A percentile compares a stretch with the other conserved stretches of the same genome.
phyloP scores from a whole-genome alignment of 768 basidiomycete genomes.

The Asterophora parasitica region DNA sequence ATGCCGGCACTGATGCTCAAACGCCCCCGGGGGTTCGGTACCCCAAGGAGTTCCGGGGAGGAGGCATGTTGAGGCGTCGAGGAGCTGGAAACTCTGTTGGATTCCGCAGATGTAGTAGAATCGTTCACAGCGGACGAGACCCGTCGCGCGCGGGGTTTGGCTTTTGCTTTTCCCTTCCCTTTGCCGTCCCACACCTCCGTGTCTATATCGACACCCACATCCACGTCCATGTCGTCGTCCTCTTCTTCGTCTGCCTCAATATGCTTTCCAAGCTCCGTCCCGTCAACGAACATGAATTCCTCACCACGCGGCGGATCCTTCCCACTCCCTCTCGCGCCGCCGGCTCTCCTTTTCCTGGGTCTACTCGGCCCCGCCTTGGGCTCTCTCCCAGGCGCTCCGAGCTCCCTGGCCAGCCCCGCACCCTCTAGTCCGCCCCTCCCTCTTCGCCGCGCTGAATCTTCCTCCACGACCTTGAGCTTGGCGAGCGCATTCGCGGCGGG shows the following conservation, averaged over 20 bases:
- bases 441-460: conserved; percentile 9
- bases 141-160: too few species aligned
- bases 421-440: conserved; percentile 8
- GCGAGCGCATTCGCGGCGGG: conserved; percentile 48
- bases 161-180: conserved; percentile 11
- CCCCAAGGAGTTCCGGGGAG: too few species aligned
- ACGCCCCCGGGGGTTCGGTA: too few species aligned
- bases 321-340: background rate
- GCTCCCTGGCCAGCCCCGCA: background rate
- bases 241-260: conserved; percentile 24
- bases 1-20: too few species aligned
- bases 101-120: too few species aligned
- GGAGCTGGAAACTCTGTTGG: too few species aligned
- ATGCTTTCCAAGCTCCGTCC: background rate
- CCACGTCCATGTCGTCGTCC: conserved; percentile 14
- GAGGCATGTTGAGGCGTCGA: too few species aligned
- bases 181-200: conserved; percentile 14
- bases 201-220: background rate
- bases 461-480: conserved; percentile 32
- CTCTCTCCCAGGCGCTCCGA: too few species aligned
- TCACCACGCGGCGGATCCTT: conserved; percentile 28
- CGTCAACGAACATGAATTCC: conserved; percentile 20
- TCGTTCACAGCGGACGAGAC: too few species aligned
- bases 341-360: too few species aligned
- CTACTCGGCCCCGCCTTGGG: too few species aligned